Base-by-base conservation (phyloP, 305 asterid genomes). In the Rubia balearica region DNA sequence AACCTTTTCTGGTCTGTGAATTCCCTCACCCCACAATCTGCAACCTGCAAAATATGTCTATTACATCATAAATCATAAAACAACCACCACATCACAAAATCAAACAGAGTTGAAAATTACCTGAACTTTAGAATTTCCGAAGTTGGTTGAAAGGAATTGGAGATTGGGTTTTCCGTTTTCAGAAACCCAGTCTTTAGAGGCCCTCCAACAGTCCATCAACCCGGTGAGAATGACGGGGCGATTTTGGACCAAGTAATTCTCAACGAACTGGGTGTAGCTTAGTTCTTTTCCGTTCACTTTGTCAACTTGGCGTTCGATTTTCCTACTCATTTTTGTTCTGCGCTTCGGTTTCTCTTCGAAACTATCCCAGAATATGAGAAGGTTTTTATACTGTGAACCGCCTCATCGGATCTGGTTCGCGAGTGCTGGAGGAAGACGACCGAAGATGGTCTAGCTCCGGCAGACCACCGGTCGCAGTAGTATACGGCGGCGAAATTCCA, bases 61-160 rank as follows among this genome's bases (percentile, higher is more conserved):
- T 17, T 12, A 16, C 43, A 46, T 24, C 22, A 45, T 45, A 60
- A 1, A 21, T 41, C 22, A 45, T 45, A 60, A 1, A 48, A 41
- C 8, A 56, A 10, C 14, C 7, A 10, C 14, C 7, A 40, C 11
- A 8, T 27, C 9, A 40, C 3, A 40, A 41, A n/a, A 40, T 41
- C 9, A 14, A 30, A 24, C 30, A 63, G 53, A 22, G 13, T 27
- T 12, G 27, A 36, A 62, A 45, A 45, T 24, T 68, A 84, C 98
- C 95, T 91, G 97, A n/a, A 91, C 96, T 68, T 61, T 77, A 43
- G 98, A 93, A 71, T 73, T 67, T n/a, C 97, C 97, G 71, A 88
- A 93, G 72, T 81, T 86, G 46, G 81, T 69, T 66, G 95, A 84
- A 71, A 94, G 55, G 78, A 85, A 94, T 4, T 70, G 80, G 75